phyloP scores from a whole-genome alignment of 805 yeast genomes.

The Zygosaccharomyces siamensis region DNA sequence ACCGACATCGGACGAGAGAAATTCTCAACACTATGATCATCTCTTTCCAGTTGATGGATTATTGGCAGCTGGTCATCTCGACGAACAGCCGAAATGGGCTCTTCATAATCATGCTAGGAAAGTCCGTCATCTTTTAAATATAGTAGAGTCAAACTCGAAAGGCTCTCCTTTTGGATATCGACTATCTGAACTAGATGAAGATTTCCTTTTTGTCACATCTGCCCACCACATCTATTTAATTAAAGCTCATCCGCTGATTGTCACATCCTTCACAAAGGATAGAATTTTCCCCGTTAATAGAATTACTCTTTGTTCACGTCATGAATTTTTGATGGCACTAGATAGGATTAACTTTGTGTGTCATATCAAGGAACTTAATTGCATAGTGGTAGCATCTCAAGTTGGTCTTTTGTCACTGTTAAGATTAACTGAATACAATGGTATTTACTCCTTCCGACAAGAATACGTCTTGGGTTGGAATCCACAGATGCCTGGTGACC shows the following conservation, averaged over 20 bases:
- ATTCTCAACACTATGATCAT: not conserved
- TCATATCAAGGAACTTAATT: conserved; percentile 25
- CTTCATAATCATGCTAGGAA: conserved; percentile 20
- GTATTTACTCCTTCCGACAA: conserved; percentile 29
- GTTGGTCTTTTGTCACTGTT: conserved; percentile 25
- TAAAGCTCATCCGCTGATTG: conserved; percentile 22
- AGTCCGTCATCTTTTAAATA: conserved; percentile 14
- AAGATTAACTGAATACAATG: conserved; percentile 27
- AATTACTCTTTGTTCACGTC: conserved; percentile 11
- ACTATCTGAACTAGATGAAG: conserved; percentile 14
- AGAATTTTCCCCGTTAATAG: conserved; percentile 21
- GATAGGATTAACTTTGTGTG: conserved; percentile 22
- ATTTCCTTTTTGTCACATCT: conserved; percentile 21
- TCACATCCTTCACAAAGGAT: conserved; percentile 22
- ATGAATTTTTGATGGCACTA: conserved; percentile 3
- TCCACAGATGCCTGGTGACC: conserved; percentile 13
- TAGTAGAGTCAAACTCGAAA: conserved; percentile 6
- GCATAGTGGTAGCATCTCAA: conserved; percentile 27
- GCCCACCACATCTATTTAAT: conserved; percentile 11
- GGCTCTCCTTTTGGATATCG: conserved; percentile 15
- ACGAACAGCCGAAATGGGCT: conserved; percentile 16
- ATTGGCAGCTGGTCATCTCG: conserved; percentile 3
- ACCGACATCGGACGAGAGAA: not conserved
- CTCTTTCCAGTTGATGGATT: conserved; percentile 1
- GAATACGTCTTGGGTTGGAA: conserved; percentile 30